Evolutionary conservation across 306 rosid species (phyloP).

Genomic region (Mimosa bimucronata): DNA sequence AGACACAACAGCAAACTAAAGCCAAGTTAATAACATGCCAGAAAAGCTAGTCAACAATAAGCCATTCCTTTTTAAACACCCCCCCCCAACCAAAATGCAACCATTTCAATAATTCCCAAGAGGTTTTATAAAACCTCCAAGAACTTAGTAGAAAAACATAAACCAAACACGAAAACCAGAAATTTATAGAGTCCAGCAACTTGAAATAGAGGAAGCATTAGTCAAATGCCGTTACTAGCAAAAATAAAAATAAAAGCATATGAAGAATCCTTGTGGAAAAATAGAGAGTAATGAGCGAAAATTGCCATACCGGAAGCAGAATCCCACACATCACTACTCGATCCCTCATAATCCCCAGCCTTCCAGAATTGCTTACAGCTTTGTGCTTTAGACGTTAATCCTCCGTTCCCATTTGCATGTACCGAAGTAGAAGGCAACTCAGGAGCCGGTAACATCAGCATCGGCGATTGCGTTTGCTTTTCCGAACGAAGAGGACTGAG

Average conservation of each 20-base stretch:
- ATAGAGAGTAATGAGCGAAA: too few relatives aligned
- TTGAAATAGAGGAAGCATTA: too few relatives aligned
- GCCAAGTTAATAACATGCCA: background rate
- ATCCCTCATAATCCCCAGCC: constrained; percentile 89
- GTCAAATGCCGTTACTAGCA: too few relatives aligned
- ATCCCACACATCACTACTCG: constrained; percentile 44
- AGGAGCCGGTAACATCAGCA: constrained; percentile 34
- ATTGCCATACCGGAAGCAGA: constrained; percentile 56
- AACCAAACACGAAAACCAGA: background rate
- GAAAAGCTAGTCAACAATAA: background rate
- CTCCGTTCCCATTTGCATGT: background rate
- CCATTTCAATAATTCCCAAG: background rate
- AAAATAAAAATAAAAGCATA: too few relatives aligned
- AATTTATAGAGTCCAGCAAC: background rate
- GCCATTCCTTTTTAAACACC: background rate
- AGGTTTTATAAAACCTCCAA: background rate
- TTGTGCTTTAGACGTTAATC: background rate
- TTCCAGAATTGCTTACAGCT: constrained; percentile 87
- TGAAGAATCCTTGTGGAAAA: too few relatives aligned
- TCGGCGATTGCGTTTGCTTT: background rate
- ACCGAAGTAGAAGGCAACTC: constrained; percentile 25
- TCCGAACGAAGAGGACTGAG: constrained; percentile 41
- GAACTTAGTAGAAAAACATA: background rate
- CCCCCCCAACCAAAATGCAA: too few relatives aligned
- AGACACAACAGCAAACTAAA: background rate